Evolutionary conservation across 2,329 filamentous ascomycete species (phyloP).

Genomic region (Trichoderma arundinaceum): DNA sequence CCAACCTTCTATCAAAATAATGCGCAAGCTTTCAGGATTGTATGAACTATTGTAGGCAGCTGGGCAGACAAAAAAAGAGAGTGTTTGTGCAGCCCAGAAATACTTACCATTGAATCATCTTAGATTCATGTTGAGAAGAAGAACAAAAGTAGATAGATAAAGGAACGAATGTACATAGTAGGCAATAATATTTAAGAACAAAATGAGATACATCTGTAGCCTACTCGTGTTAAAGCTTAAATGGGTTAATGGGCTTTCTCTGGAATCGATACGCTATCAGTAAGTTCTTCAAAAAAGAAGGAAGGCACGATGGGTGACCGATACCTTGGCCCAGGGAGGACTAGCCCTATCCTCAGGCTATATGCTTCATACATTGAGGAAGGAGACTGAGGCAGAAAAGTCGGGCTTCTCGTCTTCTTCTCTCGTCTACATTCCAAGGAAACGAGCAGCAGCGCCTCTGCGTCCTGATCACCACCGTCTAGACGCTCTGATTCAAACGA

Average conservation of each 20-base stretch:
- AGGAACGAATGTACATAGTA: background rate
- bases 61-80: too few relatives aligned
- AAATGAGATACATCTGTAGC: background rate
- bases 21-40: too few relatives aligned
- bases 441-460: slow-evolving; percentile 18
- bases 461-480: background rate
- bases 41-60: too few relatives aligned
- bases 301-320: slow-evolving; percentile 22
- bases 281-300: background rate
- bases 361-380: background rate
- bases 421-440: background rate
- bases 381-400: background rate
- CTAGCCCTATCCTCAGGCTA: background rate
- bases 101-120: background rate
- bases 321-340: slow-evolving; percentile 5
- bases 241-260: background rate
- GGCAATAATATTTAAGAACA: background rate
- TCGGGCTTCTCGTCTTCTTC: slow-evolving; percentile 8
- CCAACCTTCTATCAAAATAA: too few relatives aligned
- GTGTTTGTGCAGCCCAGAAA: too few relatives aligned
- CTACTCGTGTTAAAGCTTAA: background rate
- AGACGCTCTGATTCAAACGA: background rate
- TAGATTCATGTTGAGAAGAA: background rate
- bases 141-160: background rate
- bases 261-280: slow-evolving; percentile 10